Evolutionary conservation across 352 stramenopile species (phyloP).

Genomic region (Globisporangium spiculum): DNA sequence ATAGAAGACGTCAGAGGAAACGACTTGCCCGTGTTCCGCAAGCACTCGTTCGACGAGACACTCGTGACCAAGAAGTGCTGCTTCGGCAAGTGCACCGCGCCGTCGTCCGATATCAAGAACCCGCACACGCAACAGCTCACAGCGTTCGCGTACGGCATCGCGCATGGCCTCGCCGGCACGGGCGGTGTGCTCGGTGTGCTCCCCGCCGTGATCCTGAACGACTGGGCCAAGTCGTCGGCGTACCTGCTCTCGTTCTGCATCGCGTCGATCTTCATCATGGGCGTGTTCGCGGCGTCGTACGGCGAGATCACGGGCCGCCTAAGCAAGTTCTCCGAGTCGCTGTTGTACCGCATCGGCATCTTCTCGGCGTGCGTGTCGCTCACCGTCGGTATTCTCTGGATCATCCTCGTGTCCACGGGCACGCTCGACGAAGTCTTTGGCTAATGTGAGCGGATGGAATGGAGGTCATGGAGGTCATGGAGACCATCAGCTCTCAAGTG

Average conservation of each 20-base stretch:
- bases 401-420: conserved; percentile 68
- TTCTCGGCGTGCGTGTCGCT: conserved; percentile 59
- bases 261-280: conserved; percentile 86
- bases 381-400: conserved; percentile 53
- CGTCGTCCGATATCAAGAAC: conserved; percentile 49
- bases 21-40: conserved; percentile 12
- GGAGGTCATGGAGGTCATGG: background rate
- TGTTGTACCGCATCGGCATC: conserved; percentile 52
- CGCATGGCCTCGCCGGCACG: conserved; percentile 31
- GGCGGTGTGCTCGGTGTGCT: conserved; percentile 69
- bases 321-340: conserved; percentile 28
- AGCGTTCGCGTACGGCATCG: conserved; percentile 42
- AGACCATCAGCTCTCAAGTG: no score
- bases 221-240: conserved; percentile 50
- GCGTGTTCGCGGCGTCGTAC: conserved; percentile 75
- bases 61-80: conserved; percentile 38
- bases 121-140: conserved; percentile 42
- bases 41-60: conserved; percentile 32
- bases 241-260: conserved; percentile 85
- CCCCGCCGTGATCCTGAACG: conserved; percentile 71
- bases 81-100: conserved; percentile 33
- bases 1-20: conserved; percentile 8
- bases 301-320: conserved; percentile 54
- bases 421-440: conserved; percentile 18
- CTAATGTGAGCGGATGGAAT: background rate